Base-by-base conservation (phyloP, 164 flowering plant species). In the Dillenia suffruticosa region DNA sequence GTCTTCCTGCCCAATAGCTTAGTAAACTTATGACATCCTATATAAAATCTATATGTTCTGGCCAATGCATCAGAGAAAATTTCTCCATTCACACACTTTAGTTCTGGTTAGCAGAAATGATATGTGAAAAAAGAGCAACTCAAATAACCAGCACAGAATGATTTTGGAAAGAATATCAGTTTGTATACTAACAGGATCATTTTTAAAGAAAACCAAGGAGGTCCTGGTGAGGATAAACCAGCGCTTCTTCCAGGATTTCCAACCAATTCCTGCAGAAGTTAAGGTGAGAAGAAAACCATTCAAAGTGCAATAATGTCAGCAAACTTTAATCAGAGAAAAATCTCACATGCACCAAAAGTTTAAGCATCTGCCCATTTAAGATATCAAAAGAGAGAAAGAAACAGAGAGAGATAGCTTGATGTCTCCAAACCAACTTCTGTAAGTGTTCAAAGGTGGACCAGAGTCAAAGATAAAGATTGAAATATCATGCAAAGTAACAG, bases 171-270 rank as follows among this genome's bases (percentile, higher is more conserved):
- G 26, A 62, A 46, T 58, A 32, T 32, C 40, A 46, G 60, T 54
- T 49, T 16, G 13, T 32, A 32, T 68, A 87, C 99, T 81, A 22
- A 95, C 99, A 63, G 99, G 99, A 72, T 95, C 99, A 80, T 84
- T 95, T 78, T 88, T 92, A 65, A 95, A 95, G 82, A 95, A 95
- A 51, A 95, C 99, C 80, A 92, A 80, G 26, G 97, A 92, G 44
- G 96, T 86, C 46, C 97, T 92, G 43, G 97, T 95, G 46, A 95
- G 87, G 64, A 95, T 88, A 72, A 95, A 95, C 99, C 99, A 95
- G 10, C 97, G 90, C 74, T 85, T 95, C 84, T 95, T 95, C 99
- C 99, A 95, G 54, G 97, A 92, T 62, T 86, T 95, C 99, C 99
- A 92, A 47, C 99, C 97, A 65, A 95, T 72, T 32, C 97, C 97